Evolutionary conservation across 306 rosid genomes (phyloP).

Genomic region (Citrullus mucosospermus): DNA sequence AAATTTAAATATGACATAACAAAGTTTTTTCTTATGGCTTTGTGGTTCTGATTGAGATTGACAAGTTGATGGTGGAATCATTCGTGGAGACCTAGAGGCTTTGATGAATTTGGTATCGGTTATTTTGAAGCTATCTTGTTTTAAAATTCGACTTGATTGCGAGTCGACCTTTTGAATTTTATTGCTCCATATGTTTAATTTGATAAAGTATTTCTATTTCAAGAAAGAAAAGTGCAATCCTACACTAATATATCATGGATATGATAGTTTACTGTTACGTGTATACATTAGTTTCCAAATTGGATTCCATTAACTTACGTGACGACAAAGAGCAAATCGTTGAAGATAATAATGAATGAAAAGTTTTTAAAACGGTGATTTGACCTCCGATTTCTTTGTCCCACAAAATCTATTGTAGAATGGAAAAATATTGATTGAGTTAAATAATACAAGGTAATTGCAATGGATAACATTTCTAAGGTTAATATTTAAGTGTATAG

Average conservation of each 20-base stretch:
- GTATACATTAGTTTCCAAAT: not conserved
- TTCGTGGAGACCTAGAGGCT: not conserved
- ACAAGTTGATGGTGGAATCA: not conserved
- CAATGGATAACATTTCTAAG: too few relatives aligned
- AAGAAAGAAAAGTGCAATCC: not conserved
- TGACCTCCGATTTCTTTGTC: not conserved
- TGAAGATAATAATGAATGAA: not conserved
- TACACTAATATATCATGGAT: not conserved
- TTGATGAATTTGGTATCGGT: not conserved
- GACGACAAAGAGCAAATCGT: not conserved
- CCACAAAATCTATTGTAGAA: not conserved
- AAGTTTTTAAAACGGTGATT: not conserved
- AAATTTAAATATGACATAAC: too few relatives aligned
- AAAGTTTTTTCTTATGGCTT: too few relatives aligned
- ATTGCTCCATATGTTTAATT: not conserved
- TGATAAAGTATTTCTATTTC: not conserved
- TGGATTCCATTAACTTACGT: not conserved
- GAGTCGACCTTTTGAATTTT: not conserved
- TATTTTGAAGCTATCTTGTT: not conserved
- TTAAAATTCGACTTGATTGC: not conserved
- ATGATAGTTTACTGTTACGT: not conserved
- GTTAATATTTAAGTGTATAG: too few relatives aligned
- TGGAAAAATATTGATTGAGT: not conserved
- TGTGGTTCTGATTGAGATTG: not conserved
- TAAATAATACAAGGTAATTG: not conserved